Percentiles rank a stretch among this genome's conserved stretches.
Conservation (phyloP, 129 eudicot species). For the Artemisia tridentata region DNA sequence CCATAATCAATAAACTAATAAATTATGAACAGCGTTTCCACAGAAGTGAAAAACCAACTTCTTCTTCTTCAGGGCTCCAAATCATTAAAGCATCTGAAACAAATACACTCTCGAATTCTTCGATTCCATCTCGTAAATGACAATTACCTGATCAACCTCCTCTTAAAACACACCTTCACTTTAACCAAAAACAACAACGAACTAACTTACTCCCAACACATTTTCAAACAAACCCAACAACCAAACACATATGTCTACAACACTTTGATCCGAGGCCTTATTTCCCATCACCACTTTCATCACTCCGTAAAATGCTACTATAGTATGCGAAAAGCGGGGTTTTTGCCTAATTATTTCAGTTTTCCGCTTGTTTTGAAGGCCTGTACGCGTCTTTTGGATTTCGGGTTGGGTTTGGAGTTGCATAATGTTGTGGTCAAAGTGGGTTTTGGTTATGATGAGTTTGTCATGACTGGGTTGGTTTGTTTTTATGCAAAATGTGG, state of each 20-base stretch:
- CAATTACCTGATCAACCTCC: constrained; percentile 55
- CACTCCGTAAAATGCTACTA: constrained; percentile 42
- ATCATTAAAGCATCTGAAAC: constrained; percentile 58
- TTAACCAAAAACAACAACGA: constrained; percentile 24
- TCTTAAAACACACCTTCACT: constrained; percentile 45
- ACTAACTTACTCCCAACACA: constrained; percentile 44
- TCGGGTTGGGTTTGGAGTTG: constrained; percentile 44
- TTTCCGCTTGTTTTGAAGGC: constrained; percentile 76
- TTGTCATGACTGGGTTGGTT: constrained; percentile 68
- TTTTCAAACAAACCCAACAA: constrained; percentile 46
- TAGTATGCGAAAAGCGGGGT: constrained; percentile 47
- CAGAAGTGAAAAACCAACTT: constrained; percentile 33
- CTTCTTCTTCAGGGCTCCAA: constrained; percentile 36
- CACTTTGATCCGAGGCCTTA: constrained; percentile 66
- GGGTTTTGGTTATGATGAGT: constrained; percentile 60
- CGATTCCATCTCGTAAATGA: constrained; percentile 49
- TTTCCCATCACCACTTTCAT: constrained; percentile 40
- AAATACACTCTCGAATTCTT: constrained; percentile 60
- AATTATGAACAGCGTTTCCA: constrained; percentile 23
- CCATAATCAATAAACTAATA: not conserved
- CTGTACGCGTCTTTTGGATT: constrained; percentile 42
- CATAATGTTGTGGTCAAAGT: constrained; percentile 56
- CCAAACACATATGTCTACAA: constrained; percentile 61
- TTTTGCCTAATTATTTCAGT: constrained; percentile 59
- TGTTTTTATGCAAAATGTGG: constrained; percentile 57